Percentiles rank a stretch among this genome's conserved stretches.
Conservation (phyloP, 75 land plant genomes). For the Ceratopteris richardii region DNA sequence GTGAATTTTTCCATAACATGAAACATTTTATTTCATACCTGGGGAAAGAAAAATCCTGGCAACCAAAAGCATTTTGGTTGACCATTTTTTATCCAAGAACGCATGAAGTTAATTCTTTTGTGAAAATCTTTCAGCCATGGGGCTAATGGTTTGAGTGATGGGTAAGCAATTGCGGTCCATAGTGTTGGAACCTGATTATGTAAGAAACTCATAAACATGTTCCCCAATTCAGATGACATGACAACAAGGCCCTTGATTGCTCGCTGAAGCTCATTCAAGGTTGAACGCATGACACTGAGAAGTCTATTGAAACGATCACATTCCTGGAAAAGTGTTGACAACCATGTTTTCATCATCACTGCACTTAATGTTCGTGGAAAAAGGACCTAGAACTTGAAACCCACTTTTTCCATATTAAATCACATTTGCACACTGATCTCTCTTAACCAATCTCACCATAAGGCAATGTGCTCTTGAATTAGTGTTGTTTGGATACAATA, state of each 20-base stretch:
- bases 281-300: constrained; percentile 13
- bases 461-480: too few species aligned
- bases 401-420: too few species aligned
- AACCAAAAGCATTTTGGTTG: constrained; percentile 24
- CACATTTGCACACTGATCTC: too few species aligned
- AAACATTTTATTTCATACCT: constrained; percentile 9
- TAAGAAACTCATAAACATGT: constrained; percentile 28
- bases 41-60: constrained; percentile 34
- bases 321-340: constrained; percentile 8
- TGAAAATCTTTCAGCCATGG: constrained; percentile 32
- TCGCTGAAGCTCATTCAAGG: constrained; percentile 26
- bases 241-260: constrained; percentile 35
- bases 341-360: too few species aligned
- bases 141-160: constrained; percentile 26
- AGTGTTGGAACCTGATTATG: constrained; percentile 24
- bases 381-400: too few species aligned
- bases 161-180: constrained; percentile 27
- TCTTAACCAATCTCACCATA: too few species aligned
- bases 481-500: too few species aligned
- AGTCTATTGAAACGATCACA: constrained; percentile 24
- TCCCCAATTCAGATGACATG: constrained; percentile 26
- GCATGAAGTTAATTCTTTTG: constrained; percentile 21
- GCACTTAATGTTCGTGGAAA: too few species aligned
- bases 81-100: constrained; percentile 20
- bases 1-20: too few species aligned